A percentile compares a stretch with the other conserved stretches of the same genome.
Evolutionary conservation across 2,329 filamentous ascomycete genomes (phyloP).

Genomic region (Hymenoscyphus infarciens): DNA sequence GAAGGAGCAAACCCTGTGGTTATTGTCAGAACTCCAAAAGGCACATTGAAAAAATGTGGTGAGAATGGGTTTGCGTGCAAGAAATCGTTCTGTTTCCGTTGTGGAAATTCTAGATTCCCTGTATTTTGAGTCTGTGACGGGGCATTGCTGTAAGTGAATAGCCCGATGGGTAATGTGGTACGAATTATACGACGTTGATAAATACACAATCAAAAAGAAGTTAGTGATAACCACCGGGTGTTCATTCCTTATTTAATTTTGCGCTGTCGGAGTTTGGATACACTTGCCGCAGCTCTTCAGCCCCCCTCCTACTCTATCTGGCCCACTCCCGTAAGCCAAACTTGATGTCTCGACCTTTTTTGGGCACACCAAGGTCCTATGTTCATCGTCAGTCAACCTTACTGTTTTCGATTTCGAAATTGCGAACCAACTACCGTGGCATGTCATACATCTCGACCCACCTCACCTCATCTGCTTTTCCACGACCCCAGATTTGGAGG

Average conservation of each 20-base stretch:
- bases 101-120: conserved; percentile 26
- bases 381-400: no score
- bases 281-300: not conserved
- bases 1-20: conserved; percentile 13
- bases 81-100: conserved; percentile 58
- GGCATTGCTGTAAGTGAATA: not conserved
- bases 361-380: no score
- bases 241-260: not conserved
- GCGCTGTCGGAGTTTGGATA: not conserved
- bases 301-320: not conserved
- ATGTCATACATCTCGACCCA: not conserved
- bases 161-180: not conserved
- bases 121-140: not conserved
- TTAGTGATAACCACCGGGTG: not conserved
- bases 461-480: not conserved
- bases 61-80: conserved; percentile 53
- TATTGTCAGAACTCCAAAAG: conserved; percentile 46
- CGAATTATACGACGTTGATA: not conserved
- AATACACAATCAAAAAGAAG: not conserved
- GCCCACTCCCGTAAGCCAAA: not conserved
- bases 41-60: conserved; percentile 50
- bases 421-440: not conserved
- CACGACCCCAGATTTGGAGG: not conserved
- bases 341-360: no score
- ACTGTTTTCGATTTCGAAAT: no score